Percentiles rank a stretch among this genome's conserved stretches.
Conservation (phyloP, 2,329 filamentous ascomycete genomes). For the Scorias spongiosa region DNA sequence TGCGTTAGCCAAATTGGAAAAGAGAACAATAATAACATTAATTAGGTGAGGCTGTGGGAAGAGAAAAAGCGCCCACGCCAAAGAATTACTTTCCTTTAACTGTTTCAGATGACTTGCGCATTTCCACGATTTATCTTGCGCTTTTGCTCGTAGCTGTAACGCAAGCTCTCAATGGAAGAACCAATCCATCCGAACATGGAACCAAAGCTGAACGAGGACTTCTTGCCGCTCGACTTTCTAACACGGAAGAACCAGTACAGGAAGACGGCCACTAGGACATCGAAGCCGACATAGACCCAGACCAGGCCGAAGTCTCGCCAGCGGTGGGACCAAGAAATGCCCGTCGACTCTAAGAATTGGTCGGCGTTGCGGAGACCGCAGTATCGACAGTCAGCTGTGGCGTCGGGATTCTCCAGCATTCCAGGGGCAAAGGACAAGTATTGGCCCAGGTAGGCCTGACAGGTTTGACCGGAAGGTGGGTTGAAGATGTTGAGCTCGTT, state of each 20-base stretch:
- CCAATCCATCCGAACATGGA: neutral
- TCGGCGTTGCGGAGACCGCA: constrained; percentile 33
- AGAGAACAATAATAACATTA: too few relatives aligned
- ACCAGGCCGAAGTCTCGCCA: constrained; percentile 60
- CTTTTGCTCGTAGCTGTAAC: neutral
- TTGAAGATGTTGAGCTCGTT: constrained; percentile 28
- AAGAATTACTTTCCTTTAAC: too few relatives aligned
- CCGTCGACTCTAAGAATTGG: constrained; percentile 28
- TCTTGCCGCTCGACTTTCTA: constrained; percentile 12
- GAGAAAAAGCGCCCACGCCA: too few relatives aligned
- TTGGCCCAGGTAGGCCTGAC: constrained; percentile 27
- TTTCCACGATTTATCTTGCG: neutral
- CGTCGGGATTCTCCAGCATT: constrained; percentile 27
- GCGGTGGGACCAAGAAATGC: constrained; percentile 31
- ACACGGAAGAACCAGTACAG: constrained; percentile 51
- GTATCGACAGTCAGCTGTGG: constrained; percentile 34
- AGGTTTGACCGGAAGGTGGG: constrained; percentile 27
- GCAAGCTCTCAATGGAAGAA: neutral
- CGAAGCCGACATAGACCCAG: constrained; percentile 52
- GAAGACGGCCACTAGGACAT: constrained; percentile 41
- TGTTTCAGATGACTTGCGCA: neutral
- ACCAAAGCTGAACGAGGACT: neutral
- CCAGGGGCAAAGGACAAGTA: constrained; percentile 27
- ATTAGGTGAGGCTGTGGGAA: too few relatives aligned
- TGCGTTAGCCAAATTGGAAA: too few relatives aligned